Evolutionary conservation across 257 asterid genomes (phyloP).

Genomic region (Solanum chmielewskii): DNA sequence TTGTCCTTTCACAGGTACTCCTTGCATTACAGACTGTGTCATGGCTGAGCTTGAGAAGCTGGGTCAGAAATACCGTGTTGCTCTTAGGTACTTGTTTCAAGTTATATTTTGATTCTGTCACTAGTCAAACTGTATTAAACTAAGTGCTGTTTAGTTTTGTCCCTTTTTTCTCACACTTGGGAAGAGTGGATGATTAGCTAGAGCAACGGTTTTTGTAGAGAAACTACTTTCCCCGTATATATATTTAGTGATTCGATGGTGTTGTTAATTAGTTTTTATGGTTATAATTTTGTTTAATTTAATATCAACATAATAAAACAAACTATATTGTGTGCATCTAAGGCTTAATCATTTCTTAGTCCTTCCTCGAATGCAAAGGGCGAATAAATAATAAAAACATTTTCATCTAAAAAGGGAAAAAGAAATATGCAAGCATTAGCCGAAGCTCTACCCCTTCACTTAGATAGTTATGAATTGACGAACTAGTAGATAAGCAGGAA

Average conservation of each 20-base stretch:
- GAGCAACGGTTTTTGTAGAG: not conserved
- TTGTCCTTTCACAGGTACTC: conserved; percentile 53
- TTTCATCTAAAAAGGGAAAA: not conserved
- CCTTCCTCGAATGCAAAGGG: not conserved
- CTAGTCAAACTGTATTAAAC: not conserved
- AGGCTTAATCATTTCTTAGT: not conserved
- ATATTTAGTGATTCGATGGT: not conserved
- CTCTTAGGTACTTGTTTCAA: conserved; percentile 47
- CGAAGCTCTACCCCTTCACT: not conserved
- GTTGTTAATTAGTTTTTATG: not conserved
- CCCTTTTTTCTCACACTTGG: not conserved
- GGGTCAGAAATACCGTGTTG: conserved; percentile 90
- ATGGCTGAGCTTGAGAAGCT: conserved; percentile 99
- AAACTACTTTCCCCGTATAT: not conserved
- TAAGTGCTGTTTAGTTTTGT: not conserved
- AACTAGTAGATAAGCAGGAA: not conserved
- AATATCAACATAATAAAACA: not conserved
- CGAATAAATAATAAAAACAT: not conserved
- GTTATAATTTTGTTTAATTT: not conserved
- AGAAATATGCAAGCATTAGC: not conserved
- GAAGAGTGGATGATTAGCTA: not conserved
- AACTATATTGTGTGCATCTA: not conserved
- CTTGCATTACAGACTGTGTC: conserved; percentile 96
- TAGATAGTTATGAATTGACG: not conserved
- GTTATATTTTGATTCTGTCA: not conserved